Evolutionary conservation across 768 basidiomycete species (phyloP), one percentile per base, ranked within the genome.

Genomic region (Naganishia vishniacii): DNA sequence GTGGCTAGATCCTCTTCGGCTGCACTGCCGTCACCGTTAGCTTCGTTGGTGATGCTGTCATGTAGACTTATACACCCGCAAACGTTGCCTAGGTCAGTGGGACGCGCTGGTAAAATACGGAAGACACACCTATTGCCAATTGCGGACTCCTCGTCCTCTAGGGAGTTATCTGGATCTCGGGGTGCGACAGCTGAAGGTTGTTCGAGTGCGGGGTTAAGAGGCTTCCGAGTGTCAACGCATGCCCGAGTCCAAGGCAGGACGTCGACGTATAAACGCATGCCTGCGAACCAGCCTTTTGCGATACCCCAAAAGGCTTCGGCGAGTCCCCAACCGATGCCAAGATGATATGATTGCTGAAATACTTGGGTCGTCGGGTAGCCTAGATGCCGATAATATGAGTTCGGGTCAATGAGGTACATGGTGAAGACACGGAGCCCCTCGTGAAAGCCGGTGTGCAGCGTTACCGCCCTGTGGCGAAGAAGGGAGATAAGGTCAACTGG

Each of bases 221-320:
- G 5, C 9, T 18, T 15, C 32, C 20, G 37, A 9, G 11, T 11
- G 20, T 23, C 32, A n/a, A 1, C 51, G 32, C n/a, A 5, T 34
- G n/a, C 5, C 11, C 20, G 18, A 26, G 23, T 34, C 53, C 13
- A n/a, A 2, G 53, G 61, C 71, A 77, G 68, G 31, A 77, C 62
- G 48, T 77, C 75, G 25, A 70, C 66, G 48, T 75, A 77, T 6
- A 75, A 62, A 18, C 69, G 59, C 40, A 77, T 61, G 5, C 65
- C 65, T 40, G 72, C 71, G 40, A 74, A 74, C 71, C 73, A 77
- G 6, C 72, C 75, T 58, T 73, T 69, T 0, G 72, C 66, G 11
- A 75, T 72, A 1, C 75, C 74, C 73, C 74, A 77, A 8, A 70
- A 64, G 0, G 67, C 72, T 63, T 77, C 75, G 2, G 75, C 75